Conservation (phyloP, 2,329 filamentous ascomycete genomes). For the Hysterium pulicare region DNA sequence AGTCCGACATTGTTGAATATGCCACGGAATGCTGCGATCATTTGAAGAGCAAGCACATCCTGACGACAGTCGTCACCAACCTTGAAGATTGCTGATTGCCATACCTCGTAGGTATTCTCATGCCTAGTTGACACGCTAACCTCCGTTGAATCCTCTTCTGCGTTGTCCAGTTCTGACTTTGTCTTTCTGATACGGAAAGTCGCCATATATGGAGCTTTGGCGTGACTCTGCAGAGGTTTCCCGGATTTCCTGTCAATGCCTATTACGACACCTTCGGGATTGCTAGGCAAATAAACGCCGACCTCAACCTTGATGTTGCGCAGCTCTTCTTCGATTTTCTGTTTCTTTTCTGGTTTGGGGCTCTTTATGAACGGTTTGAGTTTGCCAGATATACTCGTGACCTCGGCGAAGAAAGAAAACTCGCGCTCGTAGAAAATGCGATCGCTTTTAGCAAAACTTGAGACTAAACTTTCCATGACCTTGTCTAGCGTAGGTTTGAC, state of each 20-base stretch:
- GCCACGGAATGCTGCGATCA: conserved; percentile 95
- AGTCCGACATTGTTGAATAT: conserved; percentile 95
- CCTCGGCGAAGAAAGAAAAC: conserved; percentile 97
- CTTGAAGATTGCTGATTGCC: conserved; percentile 99
- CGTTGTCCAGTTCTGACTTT: conserved; percentile 54
- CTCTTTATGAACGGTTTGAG: conserved; percentile 89
- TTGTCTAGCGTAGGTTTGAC: conserved; percentile 92
- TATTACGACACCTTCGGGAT: conserved; percentile 94
- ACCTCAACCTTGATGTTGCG: conserved; percentile 97
- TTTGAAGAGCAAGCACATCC: conserved; percentile 92
- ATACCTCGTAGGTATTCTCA: conserved; percentile 75
- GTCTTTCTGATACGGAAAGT: conserved; percentile 95
- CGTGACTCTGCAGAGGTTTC: conserved; percentile 95
- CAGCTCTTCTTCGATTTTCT: conserved; percentile 97
- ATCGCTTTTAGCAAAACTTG: conserved; percentile 76
- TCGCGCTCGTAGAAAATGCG: conserved; percentile 87
- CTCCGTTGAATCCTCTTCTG: conserved; percentile 45
- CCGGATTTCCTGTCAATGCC: conserved; percentile 98
- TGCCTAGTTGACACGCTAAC: conserved; percentile 26
- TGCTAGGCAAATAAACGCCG: conserved; percentile 94
- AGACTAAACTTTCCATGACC: conserved; percentile 80
- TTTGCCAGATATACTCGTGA: conserved; percentile 93
- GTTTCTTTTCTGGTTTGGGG: conserved; percentile 94
- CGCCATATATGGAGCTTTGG: conserved; percentile 98
- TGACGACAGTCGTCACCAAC: conserved; percentile 98